Evolutionary conservation across 352 stramenopile species (phyloP).

Genomic region (Phytophthora macrochlamydospora): DNA sequence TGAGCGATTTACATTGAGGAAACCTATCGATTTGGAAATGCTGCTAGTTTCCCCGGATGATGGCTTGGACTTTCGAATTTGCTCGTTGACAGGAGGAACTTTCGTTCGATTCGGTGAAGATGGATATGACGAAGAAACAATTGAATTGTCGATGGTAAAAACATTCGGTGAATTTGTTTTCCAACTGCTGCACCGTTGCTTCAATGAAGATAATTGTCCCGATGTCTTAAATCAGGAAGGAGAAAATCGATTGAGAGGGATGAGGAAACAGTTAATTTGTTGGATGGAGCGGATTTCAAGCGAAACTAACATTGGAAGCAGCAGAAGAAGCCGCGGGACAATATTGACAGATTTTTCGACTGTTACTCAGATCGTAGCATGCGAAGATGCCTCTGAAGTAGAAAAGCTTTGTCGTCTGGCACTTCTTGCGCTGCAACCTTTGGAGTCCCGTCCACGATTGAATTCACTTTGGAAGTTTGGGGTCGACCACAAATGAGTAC

Average conservation of each 20-base stretch:
- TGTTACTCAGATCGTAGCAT: conserved; percentile 16
- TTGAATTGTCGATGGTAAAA: not conserved
- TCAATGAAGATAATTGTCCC: not conserved
- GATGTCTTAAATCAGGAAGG: too few relatives aligned
- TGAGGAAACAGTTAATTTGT: conserved; percentile 13
- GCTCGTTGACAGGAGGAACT: conserved; percentile 13
- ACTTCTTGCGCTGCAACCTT: conserved; percentile 18
- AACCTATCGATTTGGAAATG: conserved; percentile 23
- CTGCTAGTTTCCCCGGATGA: conserved; percentile 35
- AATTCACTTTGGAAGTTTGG: conserved; percentile 17
- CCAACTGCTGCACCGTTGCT: conserved; percentile 6
- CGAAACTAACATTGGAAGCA: not conserved
- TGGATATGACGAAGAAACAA: conserved; percentile 2
- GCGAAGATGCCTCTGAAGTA: conserved; percentile 1
- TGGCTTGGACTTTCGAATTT: conserved; percentile 31
- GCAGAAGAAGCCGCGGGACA: not conserved
- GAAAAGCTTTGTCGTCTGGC: conserved; percentile 18
- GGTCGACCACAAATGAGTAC: conserved; percentile 1
- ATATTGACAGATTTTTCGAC: conserved; percentile 22
- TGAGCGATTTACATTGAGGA: conserved; percentile 22
- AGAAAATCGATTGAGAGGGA: conserved; percentile 6
- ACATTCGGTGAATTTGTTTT: conserved; percentile 16
- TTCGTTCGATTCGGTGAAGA: conserved; percentile 15
- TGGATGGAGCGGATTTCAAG: not conserved
- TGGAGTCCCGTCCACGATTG: conserved; percentile 11